These are phyloP conservation scores for Dissoconium aciculare DNA, from an alignment of 2,329 filamentous ascomycete genomes.

Conservation along the genomic window DNA sequence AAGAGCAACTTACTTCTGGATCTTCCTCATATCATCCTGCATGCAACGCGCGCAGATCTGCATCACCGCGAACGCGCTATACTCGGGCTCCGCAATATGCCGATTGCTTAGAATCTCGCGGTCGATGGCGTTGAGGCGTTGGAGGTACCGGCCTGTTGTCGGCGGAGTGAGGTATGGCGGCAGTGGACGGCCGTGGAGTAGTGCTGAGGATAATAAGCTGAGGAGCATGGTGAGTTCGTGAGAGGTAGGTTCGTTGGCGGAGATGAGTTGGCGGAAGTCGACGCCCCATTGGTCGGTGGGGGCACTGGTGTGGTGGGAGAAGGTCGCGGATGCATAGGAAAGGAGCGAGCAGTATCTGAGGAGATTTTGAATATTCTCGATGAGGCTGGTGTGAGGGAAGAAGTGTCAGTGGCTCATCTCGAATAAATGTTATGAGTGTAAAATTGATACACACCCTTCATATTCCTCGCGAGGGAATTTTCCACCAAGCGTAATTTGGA, in stretches of 20 bases:
- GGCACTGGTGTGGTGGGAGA: constrained; percentile 22
- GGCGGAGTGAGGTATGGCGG: constrained; percentile 56
- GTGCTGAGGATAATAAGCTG: constrained; percentile 51
- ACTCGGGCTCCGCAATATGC: constrained; percentile 48
- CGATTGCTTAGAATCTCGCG: constrained; percentile 45
- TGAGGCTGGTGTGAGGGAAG: constrained; percentile 35
- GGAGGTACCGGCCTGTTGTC: constrained; percentile 43
- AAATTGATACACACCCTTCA: constrained; percentile 23
- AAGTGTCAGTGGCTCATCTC: constrained; percentile 4
- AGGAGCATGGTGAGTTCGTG: constrained; percentile 55
- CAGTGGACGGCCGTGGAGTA: constrained; percentile 50
- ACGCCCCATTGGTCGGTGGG: constrained; percentile 42
- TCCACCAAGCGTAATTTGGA: constrained; percentile 56
- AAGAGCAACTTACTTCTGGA: constrained; percentile 30
- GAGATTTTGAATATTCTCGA: constrained; percentile 44
- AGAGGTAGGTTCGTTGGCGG: constrained; percentile 42
- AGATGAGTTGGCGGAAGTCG: constrained; percentile 44
- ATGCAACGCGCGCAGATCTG: constrained; percentile 56
- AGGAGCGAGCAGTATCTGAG: constrained; percentile 53
- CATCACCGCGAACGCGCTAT: constrained; percentile 58
- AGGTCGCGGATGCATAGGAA: constrained; percentile 46
- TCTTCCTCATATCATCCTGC: constrained; percentile 48
- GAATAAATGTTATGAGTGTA: background rate
- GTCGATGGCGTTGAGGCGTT: constrained; percentile 43
- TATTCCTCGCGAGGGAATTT: constrained; percentile 53